These are phyloP conservation scores for Xylaria acuta DNA, from an alignment of 495 filamentous ascomycete genomes.

Conservation along the genomic window DNA sequence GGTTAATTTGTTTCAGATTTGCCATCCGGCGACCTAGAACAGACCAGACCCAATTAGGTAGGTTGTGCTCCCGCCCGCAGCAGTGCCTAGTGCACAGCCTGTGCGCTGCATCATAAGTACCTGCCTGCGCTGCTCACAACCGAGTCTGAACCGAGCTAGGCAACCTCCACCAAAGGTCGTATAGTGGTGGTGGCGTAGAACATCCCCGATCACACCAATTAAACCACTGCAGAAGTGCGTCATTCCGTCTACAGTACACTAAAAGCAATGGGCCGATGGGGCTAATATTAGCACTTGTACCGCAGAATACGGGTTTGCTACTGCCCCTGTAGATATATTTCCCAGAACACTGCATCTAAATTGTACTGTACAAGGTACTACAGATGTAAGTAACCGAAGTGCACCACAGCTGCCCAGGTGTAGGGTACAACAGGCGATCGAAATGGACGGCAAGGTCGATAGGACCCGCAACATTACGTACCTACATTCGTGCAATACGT, in stretches of 20 bases:
- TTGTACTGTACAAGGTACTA: no score
- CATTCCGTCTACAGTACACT: not conserved
- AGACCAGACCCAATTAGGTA: constrained; percentile 1
- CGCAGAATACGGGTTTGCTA: not conserved
- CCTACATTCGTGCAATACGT: not conserved
- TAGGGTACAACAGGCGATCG: not conserved
- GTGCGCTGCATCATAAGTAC: not conserved
- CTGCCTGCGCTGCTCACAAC: not conserved
- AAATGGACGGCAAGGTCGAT: not conserved
- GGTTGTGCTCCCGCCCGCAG: not conserved
- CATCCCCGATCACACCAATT: not conserved
- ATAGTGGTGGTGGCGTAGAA: not conserved
- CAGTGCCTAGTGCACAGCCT: not conserved
- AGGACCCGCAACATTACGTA: not conserved
- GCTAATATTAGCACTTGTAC: constrained; percentile 1
- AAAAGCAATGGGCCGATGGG: not conserved
- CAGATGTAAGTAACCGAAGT: no score
- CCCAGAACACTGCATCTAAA: not conserved
- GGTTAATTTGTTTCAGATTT: constrained; percentile 14
- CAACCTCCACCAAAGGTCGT: not conserved
- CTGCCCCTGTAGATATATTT: not conserved
- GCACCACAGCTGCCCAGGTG: not conserved
- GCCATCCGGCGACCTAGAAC: not conserved
- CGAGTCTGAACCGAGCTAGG: not conserved
- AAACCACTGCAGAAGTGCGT: constrained; percentile 10